phyloP scores from a whole-genome alignment of 176 grass and related monocot species.

The Bothriochloa decipiens region DNA sequence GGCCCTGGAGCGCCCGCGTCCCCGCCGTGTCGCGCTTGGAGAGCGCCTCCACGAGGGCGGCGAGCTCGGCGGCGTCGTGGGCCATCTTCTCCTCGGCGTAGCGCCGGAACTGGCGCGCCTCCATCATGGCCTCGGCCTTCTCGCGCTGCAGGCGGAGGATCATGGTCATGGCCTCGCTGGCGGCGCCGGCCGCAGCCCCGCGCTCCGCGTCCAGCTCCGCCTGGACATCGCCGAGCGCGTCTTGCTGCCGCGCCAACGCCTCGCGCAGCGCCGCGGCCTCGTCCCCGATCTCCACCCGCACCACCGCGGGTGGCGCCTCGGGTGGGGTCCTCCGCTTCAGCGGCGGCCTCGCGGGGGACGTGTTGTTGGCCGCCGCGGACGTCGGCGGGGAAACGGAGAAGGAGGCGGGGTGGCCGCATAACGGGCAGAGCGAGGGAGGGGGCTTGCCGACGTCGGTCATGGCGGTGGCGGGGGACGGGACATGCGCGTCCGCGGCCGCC shows the following conservation, averaged over 20 bases:
- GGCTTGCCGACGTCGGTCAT: slow-evolving; percentile 40
- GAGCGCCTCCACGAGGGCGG: slow-evolving; percentile 60
- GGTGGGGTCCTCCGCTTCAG: slow-evolving; percentile 17
- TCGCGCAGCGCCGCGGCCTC: slow-evolving; percentile 52
- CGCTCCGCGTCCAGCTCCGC: slow-evolving; percentile 75
- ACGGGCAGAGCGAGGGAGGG: slow-evolving; percentile 38
- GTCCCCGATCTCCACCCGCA: slow-evolving; percentile 55
- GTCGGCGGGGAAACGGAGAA: not conserved
- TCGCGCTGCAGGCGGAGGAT: slow-evolving; percentile 81
- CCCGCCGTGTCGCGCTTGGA: slow-evolving; percentile 48
- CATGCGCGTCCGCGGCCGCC: slow-evolving; percentile 30
- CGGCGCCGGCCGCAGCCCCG: slow-evolving; percentile 62
- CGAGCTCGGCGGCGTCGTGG: slow-evolving; percentile 64
- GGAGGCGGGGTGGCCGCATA: slow-evolving; percentile 44
- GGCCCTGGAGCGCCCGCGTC: not conserved
- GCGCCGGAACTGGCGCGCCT: slow-evolving; percentile 73
- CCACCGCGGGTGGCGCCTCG: slow-evolving; percentile 46
- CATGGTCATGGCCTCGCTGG: slow-evolving; percentile 81
- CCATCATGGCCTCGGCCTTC: slow-evolving; percentile 88
- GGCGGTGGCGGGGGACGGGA: slow-evolving; percentile 37
- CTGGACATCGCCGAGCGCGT: slow-evolving; percentile 43
- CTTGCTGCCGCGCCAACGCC: slow-evolving; percentile 51
- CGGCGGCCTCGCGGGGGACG: not conserved
- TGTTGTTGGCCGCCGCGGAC: not conserved
- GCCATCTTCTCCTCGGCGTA: slow-evolving; percentile 79